phyloP scores from a whole-genome alignment of 768 basidiomycete species.

The Phlegmacium glaucopus region DNA sequence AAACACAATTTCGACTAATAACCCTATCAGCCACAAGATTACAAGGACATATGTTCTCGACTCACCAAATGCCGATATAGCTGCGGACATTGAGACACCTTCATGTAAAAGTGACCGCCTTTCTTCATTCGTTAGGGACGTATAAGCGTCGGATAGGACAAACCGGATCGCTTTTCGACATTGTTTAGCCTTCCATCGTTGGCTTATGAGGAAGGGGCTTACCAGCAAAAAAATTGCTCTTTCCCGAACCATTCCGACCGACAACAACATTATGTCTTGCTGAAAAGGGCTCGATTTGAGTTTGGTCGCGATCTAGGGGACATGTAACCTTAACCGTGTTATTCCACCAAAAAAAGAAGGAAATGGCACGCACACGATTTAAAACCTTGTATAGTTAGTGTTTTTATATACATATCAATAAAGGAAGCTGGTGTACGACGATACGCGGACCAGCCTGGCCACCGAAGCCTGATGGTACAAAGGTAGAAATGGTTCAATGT shows the following conservation, averaged over 20 bases:
- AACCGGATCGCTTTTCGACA: slow-evolving; percentile 80
- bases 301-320: slow-evolving; percentile 81
- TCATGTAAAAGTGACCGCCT: slow-evolving; percentile 92
- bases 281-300: slow-evolving; percentile 92
- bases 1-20: slow-evolving; percentile 85
- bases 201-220: slow-evolving; percentile 18
- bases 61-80: slow-evolving; percentile 86
- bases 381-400: slow-evolving; percentile 91
- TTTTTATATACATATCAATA: slow-evolving; percentile 74
- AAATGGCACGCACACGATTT: slow-evolving; percentile 76
- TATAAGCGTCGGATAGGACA: slow-evolving; percentile 96
- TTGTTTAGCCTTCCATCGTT: not conserved
- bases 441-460: no score
- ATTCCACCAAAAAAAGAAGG: not conserved
- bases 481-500: no score
- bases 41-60: slow-evolving; percentile 5
- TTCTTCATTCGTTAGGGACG: slow-evolving; percentile 92
- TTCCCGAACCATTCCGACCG: slow-evolving; percentile 95
- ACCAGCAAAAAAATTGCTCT: slow-evolving; percentile 99
- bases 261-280: slow-evolving; percentile 95
- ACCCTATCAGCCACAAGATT: not conserved
- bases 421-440: not conserved
- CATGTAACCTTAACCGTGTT: slow-evolving; percentile 3
- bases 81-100: slow-evolving; percentile 83
- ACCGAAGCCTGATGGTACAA: no score